Base-by-base conservation (phyloP, 1,284 basidiomycete species). In the Irpex sp. region DNA sequence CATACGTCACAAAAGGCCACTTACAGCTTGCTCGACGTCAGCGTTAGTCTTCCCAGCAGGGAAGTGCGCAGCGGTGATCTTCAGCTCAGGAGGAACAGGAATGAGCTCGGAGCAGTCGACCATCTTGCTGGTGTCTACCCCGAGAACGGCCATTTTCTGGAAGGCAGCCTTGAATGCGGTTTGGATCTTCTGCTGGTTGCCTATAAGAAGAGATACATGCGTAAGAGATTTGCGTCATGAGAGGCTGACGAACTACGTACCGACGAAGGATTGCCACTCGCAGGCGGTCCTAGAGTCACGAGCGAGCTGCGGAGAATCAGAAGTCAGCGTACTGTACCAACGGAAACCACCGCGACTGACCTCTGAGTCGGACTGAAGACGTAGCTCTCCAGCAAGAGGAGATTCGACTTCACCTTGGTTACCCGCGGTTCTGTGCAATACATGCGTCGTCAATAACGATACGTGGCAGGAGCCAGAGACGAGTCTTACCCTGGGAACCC, bases 351-450 rank as follows among this genome's bases (percentile, higher is more conserved):
- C 9, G 49, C 67, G 44, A 72, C 59, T 67, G 66, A 74, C 62
- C 67, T 67, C 59, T 38, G 70, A 73, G 76, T 84, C 83, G 42
- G 82, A 83, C 67, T 77, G 76, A 13, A 85, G 80, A 71, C 83
- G 82, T 42, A 84, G 72, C 72, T 80, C 82, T 3, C 81, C 81
- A 9, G 54, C 67, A n/a, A 80, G 68, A 18, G 82, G 78, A 4
- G 80, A 80, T 68, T 75, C 68, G 22, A 75, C 78, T 70, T 81
- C 79, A 32, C 81, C 81, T 43, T 72, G 69, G 70, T 78, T 72
- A 13, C 71, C 69, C n/a, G 75, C 77, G 22, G 72, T 77, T 13
- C 75, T 76, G 20, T 63, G 60, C 13, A 15, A 24, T 20, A 13
- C 24, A 6, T 22, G 15, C 45, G 42, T 20, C 10, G 4, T 20